Evolutionary conservation across 2,329 filamentous ascomycete species (phyloP).

Genomic region (Lasiodiplodia theobromae): DNA sequence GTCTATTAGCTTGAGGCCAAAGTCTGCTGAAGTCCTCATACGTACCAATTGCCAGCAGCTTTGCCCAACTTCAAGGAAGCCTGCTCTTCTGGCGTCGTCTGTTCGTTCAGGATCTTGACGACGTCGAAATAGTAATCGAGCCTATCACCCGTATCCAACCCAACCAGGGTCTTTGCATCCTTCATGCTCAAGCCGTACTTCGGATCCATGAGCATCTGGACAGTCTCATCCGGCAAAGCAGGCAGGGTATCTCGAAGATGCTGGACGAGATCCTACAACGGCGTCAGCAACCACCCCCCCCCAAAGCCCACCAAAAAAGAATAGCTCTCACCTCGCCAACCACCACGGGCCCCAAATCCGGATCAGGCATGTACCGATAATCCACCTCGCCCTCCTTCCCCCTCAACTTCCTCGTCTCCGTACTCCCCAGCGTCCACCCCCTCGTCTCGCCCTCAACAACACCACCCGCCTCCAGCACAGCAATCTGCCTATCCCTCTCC

Average conservation of each 20-base stretch:
- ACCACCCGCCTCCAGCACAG: conserved; percentile 76
- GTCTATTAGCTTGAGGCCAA: background rate
- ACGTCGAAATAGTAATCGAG: conserved; percentile 82
- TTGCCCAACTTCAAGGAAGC: conserved; percentile 47
- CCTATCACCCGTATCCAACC: conserved; percentile 78
- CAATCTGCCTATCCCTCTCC: conserved; percentile 88
- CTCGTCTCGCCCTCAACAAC: conserved; percentile 84
- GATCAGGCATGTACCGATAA: conserved; percentile 98
- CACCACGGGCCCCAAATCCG: conserved; percentile 81
- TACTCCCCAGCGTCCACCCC: conserved; percentile 87
- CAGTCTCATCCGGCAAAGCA: conserved; percentile 72
- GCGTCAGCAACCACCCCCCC: no score
- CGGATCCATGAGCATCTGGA: conserved; percentile 65
- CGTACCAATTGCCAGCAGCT: conserved; percentile 64
- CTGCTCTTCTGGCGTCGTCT: conserved; percentile 41
- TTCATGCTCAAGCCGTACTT: conserved; percentile 76
- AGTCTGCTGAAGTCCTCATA: conserved; percentile 1
- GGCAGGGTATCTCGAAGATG: conserved; percentile 71
- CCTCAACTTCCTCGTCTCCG: conserved; percentile 79
- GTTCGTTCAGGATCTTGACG: conserved; percentile 47
- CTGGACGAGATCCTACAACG: conserved; percentile 64
- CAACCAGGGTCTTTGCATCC: conserved; percentile 81
- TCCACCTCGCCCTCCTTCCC: conserved; percentile 98
- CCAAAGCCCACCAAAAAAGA: no score
- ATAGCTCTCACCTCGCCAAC: conserved; percentile 60